phyloP scores from a whole-genome alignment of 1,284 basidiomycete genomes.

The Calocybe gambosa region DNA sequence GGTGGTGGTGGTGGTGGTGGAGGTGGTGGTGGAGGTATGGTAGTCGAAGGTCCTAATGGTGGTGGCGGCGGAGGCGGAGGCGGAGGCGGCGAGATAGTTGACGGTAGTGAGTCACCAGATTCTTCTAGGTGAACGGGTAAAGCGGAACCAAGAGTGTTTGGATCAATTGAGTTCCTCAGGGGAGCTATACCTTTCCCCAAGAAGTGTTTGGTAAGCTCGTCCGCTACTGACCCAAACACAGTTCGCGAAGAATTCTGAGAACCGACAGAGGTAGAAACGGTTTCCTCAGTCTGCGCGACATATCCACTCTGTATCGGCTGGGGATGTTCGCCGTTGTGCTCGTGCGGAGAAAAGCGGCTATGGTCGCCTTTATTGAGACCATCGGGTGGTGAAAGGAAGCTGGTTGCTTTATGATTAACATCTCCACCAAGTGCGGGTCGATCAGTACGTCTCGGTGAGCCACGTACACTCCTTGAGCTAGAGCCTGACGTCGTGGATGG shows the following conservation, averaged over 20 bases:
- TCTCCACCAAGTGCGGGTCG: slow-evolving; percentile 34
- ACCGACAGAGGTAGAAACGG: slow-evolving; percentile 49
- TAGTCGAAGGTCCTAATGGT: slow-evolving; percentile 23
- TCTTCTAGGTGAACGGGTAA: not conserved
- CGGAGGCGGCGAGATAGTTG: slow-evolving; percentile 26
- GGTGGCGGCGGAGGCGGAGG: slow-evolving; percentile 27
- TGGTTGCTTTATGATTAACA: slow-evolving; percentile 33
- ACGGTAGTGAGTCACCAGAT: not conserved
- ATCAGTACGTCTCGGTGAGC: slow-evolving; percentile 53
- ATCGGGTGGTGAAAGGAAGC: slow-evolving; percentile 37
- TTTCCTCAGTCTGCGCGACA: slow-evolving; percentile 43
- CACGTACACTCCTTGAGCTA: slow-evolving; percentile 60
- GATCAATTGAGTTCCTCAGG: slow-evolving; percentile 23
- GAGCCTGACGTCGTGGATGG: slow-evolving; percentile 48
- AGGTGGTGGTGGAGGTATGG: slow-evolving; percentile 27
- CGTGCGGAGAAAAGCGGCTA: slow-evolving; percentile 33
- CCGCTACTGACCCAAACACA: slow-evolving; percentile 46
- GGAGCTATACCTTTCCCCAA: slow-evolving; percentile 32
- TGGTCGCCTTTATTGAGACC: slow-evolving; percentile 37
- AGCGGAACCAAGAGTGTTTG: slow-evolving; percentile 15
- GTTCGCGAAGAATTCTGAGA: slow-evolving; percentile 33
- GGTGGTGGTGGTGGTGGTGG: slow-evolving; percentile 32
- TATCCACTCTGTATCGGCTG: slow-evolving; percentile 42
- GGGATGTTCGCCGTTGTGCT: slow-evolving; percentile 51
- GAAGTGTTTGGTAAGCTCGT: slow-evolving; percentile 54